These are phyloP conservation scores for Caloboletus inedulis DNA, from an alignment of 1,284 basidiomycete genomes.

Conservation along the genomic window DNA sequence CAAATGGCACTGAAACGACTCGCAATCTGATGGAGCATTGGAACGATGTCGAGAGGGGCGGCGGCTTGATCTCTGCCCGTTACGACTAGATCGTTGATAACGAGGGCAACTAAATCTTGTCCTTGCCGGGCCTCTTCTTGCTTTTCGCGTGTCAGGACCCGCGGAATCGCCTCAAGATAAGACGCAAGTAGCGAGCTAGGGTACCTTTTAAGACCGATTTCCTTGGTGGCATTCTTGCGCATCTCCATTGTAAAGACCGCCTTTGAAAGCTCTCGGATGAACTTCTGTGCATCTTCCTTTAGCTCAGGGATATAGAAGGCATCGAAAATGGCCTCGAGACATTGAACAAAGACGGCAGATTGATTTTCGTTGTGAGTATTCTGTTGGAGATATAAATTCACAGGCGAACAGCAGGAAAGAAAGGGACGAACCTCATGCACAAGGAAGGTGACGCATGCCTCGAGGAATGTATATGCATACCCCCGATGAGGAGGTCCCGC, in stretches of 20 bases:
- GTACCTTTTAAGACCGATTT: conserved; percentile 52
- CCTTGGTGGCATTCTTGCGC: conserved; percentile 52
- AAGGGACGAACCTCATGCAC: conserved; percentile 63
- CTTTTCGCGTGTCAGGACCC: conserved; percentile 66
- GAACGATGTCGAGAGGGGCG: conserved; percentile 53
- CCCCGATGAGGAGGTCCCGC: conserved; percentile 49
- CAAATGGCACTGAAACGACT: conserved; percentile 81
- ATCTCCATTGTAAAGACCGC: conserved; percentile 69
- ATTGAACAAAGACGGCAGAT: conserved; percentile 68
- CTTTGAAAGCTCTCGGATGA: conserved; percentile 64
- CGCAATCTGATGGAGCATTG: conserved; percentile 74
- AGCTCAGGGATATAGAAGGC: conserved; percentile 72
- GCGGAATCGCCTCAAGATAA: conserved; percentile 76
- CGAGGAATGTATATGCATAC: conserved; percentile 79
- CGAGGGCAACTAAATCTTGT: conserved; percentile 53
- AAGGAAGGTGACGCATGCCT: conserved; percentile 70
- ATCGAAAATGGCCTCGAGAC: conserved; percentile 79
- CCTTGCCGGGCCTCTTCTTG: conserved; percentile 58
- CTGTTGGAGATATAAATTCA: conserved; percentile 38
- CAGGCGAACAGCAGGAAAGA: neutral
- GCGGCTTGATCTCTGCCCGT: conserved; percentile 48
- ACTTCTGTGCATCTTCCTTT: conserved; percentile 64
- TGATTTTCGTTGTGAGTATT: conserved; percentile 71
- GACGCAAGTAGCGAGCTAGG: conserved; percentile 62
- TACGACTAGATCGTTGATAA: conserved; percentile 68